Percentiles rank a stretch among this genome's conserved stretches.
These are phyloP conservation scores for Pythium phragmitis DNA, from an alignment of 352 stramenopile genomes.

Conservation along the genomic window DNA sequence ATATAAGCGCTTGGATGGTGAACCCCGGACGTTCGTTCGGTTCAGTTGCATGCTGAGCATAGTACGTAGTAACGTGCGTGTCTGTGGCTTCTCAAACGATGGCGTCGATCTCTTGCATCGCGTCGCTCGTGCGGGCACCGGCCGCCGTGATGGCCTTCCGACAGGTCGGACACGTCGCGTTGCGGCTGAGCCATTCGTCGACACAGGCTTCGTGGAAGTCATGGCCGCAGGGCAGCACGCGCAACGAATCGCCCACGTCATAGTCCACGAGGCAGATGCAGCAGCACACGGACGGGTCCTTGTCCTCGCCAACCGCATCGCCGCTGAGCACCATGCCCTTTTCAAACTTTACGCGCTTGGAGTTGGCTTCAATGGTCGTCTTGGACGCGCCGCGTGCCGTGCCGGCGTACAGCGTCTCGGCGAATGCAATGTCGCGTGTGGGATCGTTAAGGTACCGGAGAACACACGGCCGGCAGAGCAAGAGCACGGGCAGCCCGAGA, in stretches of 20 bases:
- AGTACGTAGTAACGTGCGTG: neutral
- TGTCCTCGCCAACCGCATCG: neutral
- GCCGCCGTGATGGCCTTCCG: slow-evolving; percentile 14
- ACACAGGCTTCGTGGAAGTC: slow-evolving; percentile 28
- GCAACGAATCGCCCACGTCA: slow-evolving; percentile 18
- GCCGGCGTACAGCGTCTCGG: slow-evolving; percentile 11
- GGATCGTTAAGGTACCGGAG: slow-evolving; percentile 18
- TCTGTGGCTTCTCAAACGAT: slow-evolving; percentile 9
- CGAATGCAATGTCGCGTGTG: slow-evolving; percentile 12
- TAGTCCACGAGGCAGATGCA: slow-evolving; percentile 31
- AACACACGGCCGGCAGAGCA: slow-evolving; percentile 25
- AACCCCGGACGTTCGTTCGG: no score
- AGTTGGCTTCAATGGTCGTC: slow-evolving; percentile 20
- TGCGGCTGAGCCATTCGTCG: slow-evolving; percentile 28
- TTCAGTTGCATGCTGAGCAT: no score
- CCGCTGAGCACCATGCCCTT: slow-evolving; percentile 12
- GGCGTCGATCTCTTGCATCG: slow-evolving; percentile 16
- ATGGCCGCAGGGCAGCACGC: slow-evolving; percentile 23
- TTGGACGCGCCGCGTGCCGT: slow-evolving; percentile 15
- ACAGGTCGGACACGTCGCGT: slow-evolving; percentile 26
- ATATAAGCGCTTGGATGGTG: no score
- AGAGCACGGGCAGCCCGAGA: slow-evolving; percentile 17
- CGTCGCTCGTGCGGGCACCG: neutral
- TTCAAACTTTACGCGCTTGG: slow-evolving; percentile 11
- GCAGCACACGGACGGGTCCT: slow-evolving; percentile 20